These are phyloP conservation scores for Rosa persica DNA, from an alignment of 306 rosid genomes.

Conservation along the genomic window DNA sequence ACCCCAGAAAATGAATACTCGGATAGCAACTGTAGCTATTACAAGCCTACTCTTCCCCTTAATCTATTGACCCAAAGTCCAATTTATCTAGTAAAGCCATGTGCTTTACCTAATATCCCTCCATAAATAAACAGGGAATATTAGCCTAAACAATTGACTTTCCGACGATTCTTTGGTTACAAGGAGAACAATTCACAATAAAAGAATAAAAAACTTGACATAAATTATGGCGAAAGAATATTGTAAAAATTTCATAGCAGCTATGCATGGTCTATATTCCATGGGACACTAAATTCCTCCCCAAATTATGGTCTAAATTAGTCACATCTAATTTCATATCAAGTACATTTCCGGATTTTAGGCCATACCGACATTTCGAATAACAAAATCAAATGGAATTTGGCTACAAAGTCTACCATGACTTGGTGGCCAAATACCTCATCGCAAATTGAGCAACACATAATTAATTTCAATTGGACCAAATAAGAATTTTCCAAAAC, in stretches of 20 bases:
- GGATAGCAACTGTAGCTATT: background rate
- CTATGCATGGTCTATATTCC: conserved; percentile 13
- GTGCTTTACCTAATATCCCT: conserved; percentile 42
- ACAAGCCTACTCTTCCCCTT: conserved; percentile 22
- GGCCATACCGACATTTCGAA: conserved; percentile 3
- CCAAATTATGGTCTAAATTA: conserved; percentile 12
- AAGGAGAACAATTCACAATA: conserved; percentile 30
- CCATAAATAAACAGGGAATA: conserved; percentile 24
- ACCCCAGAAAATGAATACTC: background rate
- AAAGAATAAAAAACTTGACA: background rate
- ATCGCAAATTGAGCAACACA: background rate
- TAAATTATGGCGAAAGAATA: background rate
- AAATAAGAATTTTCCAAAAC: background rate
- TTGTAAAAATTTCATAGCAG: background rate
- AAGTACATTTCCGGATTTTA: conserved; percentile 11
- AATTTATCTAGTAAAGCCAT: conserved; percentile 32
- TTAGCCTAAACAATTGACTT: conserved; percentile 42
- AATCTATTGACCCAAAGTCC: conserved; percentile 23
- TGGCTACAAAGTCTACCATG: conserved; percentile 7
- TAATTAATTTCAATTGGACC: conserved; percentile 1
- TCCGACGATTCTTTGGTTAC: conserved; percentile 23
- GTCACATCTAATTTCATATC: background rate
- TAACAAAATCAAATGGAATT: conserved; percentile 4
- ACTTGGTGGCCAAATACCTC: background rate
- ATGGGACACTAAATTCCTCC: conserved; percentile 21